These are phyloP conservation scores for Naematelia aurantialba DNA, from an alignment of 768 basidiomycete species.

Conservation along the genomic window DNA sequence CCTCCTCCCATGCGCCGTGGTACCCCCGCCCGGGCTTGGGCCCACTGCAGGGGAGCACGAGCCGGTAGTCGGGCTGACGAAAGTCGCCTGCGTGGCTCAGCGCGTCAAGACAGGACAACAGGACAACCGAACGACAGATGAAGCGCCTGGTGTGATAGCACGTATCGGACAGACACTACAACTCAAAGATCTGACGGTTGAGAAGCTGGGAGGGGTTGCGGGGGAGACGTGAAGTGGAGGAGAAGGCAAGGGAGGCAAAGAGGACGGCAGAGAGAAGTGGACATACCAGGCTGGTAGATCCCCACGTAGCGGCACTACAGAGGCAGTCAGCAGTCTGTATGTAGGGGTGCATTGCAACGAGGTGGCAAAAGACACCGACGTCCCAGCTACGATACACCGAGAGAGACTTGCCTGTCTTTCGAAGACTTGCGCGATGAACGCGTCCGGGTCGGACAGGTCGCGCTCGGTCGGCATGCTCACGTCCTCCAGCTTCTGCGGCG, in stretches of 20 bases:
- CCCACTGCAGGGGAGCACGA: slow-evolving; percentile 4
- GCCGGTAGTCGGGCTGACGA: slow-evolving; percentile 1
- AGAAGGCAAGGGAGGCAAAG: no score
- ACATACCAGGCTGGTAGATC: not conserved
- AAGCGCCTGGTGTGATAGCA: no score
- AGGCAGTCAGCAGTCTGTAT: not conserved
- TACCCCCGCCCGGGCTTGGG: slow-evolving; percentile 8
- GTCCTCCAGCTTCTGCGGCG: not conserved
- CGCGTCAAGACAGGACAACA: not conserved
- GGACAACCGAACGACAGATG: not conserved
- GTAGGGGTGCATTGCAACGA: not conserved
- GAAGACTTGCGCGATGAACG: not conserved
- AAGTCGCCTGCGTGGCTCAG: slow-evolving; percentile 6
- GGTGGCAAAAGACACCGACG: not conserved
- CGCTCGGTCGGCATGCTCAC: not conserved
- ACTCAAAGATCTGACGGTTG: no score
- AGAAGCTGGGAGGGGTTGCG: no score
- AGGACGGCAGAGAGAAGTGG: no score
- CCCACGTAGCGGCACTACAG: not conserved
- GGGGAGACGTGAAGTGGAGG: no score
- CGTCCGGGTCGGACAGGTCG: not conserved
- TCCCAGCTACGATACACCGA: no score
- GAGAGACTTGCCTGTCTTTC: not conserved
- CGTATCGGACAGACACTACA: no score
- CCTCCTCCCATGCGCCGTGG: slow-evolving; percentile 7